A percentile compares a stretch with the other conserved stretches of the same genome.
phyloP scores from a whole-genome alignment of 257 asterid genomes.

The Ballota nigra region DNA sequence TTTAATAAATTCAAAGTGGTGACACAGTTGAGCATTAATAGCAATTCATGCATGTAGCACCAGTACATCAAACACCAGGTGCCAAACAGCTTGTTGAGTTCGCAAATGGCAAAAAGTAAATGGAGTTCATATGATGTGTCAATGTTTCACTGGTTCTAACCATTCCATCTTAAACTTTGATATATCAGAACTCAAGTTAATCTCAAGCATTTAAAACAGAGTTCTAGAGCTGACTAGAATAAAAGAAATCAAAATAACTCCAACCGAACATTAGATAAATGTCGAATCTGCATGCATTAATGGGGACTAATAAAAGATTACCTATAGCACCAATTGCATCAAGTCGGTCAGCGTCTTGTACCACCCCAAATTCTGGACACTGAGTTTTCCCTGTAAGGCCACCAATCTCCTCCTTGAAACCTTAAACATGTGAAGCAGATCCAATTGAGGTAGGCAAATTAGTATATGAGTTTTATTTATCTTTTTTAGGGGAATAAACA shows the following conservation, averaged over 20 bases:
- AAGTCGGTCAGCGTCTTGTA: slow-evolving; percentile 98
- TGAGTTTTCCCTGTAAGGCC: slow-evolving; percentile 38
- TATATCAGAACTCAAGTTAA: background rate
- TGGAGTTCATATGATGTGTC: background rate
- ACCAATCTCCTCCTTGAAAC: slow-evolving; percentile 81
- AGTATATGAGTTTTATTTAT: background rate
- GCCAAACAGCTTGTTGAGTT: background rate
- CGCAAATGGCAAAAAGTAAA: background rate
- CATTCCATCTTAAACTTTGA: background rate
- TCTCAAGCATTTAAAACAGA: background rate
- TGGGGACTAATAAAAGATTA: slow-evolving; percentile 18
- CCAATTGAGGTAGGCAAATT: background rate
- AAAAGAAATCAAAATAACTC: background rate
- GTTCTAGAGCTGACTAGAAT: background rate
- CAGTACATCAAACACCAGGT: background rate
- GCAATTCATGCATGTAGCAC: background rate
- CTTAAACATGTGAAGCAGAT: slow-evolving; percentile 35
- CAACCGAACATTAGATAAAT: background rate
- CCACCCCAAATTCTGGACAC: slow-evolving; percentile 74
- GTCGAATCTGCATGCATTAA: background rate
- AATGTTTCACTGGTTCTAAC: background rate
- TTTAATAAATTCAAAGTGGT: background rate
- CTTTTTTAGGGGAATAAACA: background rate
- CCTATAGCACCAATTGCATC: slow-evolving; percentile 99
- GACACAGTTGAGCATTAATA: no score